Evolutionary conservation across 805 yeast genomes (phyloP).

Genomic region (Teunomyces atbi): DNA sequence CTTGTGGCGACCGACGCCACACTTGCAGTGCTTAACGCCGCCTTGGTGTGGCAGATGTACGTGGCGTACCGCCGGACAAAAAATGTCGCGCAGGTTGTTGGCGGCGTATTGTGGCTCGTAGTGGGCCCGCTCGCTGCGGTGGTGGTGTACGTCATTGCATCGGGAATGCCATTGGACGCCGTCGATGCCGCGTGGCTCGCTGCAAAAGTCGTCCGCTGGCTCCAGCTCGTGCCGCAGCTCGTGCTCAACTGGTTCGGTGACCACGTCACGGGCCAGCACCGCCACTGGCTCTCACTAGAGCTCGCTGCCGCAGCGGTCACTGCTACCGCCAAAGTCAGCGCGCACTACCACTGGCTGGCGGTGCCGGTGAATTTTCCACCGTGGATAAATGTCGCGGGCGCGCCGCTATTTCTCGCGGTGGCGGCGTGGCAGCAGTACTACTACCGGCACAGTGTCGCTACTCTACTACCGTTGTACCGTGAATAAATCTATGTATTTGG

Average conservation of each 20-base stretch:
- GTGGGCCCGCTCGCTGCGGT: conserved; percentile 2
- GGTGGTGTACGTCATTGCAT: conserved; percentile 6
- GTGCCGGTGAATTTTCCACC: conserved; percentile 21
- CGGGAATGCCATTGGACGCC: conserved; percentile 31
- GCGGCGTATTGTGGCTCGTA: conserved; percentile 13
- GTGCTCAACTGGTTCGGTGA: conserved; percentile 37
- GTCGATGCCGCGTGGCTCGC: conserved; percentile 41
- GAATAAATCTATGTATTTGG: neutral
- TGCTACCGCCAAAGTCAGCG: conserved; percentile 8
- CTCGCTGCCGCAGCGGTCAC: conserved; percentile 3
- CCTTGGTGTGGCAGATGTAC: conserved; percentile 24
- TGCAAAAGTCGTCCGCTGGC: conserved; percentile 18
- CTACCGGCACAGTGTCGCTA: neutral
- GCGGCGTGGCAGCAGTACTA: neutral
- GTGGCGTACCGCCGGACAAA: conserved; percentile 25
- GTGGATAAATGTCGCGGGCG: conserved; percentile 11
- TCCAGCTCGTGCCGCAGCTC: conserved; percentile 41
- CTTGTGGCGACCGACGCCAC: conserved; percentile 17
- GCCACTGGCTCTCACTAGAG: conserved; percentile 1
- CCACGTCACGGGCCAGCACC: conserved; percentile 20
- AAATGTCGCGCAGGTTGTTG: conserved; percentile 37
- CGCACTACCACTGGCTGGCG: conserved; percentile 14
- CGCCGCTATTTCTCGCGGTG: neutral
- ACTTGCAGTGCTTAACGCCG: conserved; percentile 10
- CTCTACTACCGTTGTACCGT: conserved; percentile 1